These are phyloP conservation scores for Geotrichum citri-aurantii DNA, from an alignment of 1,139 yeast species.

Conservation along the genomic window DNA sequence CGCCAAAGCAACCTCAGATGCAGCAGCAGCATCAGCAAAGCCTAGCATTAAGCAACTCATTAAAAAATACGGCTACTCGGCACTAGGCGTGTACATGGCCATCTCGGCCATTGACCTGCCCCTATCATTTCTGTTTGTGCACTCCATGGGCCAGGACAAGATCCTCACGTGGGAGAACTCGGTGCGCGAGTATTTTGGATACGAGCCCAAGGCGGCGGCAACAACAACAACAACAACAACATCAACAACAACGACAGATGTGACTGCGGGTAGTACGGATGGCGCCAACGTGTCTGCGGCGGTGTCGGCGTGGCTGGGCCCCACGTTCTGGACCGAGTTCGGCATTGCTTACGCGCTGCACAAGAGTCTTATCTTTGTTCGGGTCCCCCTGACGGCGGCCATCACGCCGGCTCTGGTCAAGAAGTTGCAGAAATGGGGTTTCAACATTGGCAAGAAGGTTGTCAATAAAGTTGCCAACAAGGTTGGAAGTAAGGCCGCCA, in stretches of 20 bases:
- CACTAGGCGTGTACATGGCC: constrained; percentile 75
- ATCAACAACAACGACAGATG: too few species aligned
- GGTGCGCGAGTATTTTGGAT: constrained; percentile 13
- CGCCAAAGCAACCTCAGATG: too few species aligned
- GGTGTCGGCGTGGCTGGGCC: constrained; percentile 13
- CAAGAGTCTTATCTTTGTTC: constrained; percentile 67
- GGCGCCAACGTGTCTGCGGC: background rate
- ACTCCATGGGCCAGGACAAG: constrained; percentile 17
- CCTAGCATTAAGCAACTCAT: constrained; percentile 54
- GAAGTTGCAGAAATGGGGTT: constrained; percentile 68
- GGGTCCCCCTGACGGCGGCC: constrained; percentile 90
- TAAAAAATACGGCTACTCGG: constrained; percentile 87
- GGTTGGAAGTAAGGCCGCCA: too few species aligned
- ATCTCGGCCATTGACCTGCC: constrained; percentile 75
- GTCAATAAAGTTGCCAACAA: too few species aligned
- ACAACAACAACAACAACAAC: too few species aligned
- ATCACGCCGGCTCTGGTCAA: constrained; percentile 77
- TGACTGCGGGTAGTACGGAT: too few species aligned
- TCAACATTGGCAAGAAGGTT: constrained; percentile 56
- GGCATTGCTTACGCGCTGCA: constrained; percentile 91
- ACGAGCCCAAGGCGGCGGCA: constrained; percentile 11
- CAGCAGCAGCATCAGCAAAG: constrained; percentile 7
- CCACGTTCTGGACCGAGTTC: constrained; percentile 56
- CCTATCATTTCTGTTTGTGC: constrained; percentile 66
- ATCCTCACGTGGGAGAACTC: constrained; percentile 14